Conservation (phyloP, 495 filamentous ascomycete species). For the Aspergillus diversus region DNA sequence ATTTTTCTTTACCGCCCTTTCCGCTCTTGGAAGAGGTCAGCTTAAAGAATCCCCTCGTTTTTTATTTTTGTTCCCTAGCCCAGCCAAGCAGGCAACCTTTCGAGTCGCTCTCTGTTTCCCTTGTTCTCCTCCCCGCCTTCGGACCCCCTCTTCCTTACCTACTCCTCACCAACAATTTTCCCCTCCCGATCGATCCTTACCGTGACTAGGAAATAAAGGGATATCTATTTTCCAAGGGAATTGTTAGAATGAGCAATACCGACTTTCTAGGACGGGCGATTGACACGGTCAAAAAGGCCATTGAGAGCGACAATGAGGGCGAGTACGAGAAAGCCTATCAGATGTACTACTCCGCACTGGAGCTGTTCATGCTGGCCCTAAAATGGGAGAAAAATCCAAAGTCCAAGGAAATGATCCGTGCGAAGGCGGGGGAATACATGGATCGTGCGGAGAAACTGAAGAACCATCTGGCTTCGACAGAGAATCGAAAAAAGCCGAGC, state of each 20-base stretch:
- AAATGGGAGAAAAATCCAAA: conserved; percentile 99
- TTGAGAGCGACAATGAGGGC: conserved; percentile 92
- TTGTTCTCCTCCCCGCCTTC: conserved; percentile 31
- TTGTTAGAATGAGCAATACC: conserved; percentile 82
- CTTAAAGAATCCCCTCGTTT: conserved; percentile 7
- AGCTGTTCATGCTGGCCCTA: conserved; percentile 93
- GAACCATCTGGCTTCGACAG: conserved; percentile 76
- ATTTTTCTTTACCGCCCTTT: neutral
- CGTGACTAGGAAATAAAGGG: neutral
- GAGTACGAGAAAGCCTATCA: conserved; percentile 97
- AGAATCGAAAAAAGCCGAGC: conserved; percentile 75
- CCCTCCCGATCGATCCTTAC: neutral
- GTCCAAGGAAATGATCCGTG: conserved; percentile 94
- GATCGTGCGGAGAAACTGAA: conserved; percentile 97
- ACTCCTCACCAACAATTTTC: conserved; percentile 13
- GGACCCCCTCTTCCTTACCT: conserved; percentile 24
- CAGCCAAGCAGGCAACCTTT: conserved; percentile 22
- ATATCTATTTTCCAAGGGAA: neutral
- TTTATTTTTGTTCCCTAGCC: neutral
- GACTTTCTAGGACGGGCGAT: conserved; percentile 97
- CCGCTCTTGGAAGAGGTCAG: neutral
- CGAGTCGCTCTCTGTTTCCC: conserved; percentile 16
- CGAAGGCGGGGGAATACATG: conserved; percentile 95
- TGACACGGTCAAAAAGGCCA: conserved; percentile 92
- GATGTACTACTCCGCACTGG: conserved; percentile 88